A percentile compares a stretch with the other conserved stretches of the same genome.
Conservation (phyloP, 495 filamentous ascomycete species). For the Lasiosphaeria ovina region DNA sequence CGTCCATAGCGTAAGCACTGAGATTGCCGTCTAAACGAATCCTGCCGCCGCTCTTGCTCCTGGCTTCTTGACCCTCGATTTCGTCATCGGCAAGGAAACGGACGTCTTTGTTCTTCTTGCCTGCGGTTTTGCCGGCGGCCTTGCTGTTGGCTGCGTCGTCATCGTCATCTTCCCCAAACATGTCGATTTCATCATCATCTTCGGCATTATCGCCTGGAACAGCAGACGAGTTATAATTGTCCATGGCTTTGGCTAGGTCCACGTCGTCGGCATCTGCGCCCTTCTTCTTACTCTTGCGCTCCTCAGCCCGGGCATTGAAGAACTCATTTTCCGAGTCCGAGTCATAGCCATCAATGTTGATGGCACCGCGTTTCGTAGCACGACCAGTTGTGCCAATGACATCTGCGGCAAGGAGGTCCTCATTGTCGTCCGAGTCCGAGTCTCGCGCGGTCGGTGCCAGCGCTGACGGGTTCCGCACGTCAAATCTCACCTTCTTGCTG, state of each 20-base stretch:
- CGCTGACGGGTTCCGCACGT: conserved; percentile 88
- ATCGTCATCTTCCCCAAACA: conserved; percentile 80
- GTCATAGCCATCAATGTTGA: conserved; percentile 96
- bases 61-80: conserved; percentile 82
- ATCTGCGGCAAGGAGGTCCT: conserved; percentile 81
- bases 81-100: conserved; percentile 70
- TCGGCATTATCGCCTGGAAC: conserved; percentile 39
- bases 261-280: conserved; percentile 37
- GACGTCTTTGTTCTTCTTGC: conserved; percentile 76
- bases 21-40: conserved; percentile 47
- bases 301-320: conserved; percentile 68
- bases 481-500: conserved; percentile 86
- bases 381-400: conserved; percentile 81
- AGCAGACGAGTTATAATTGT: conserved; percentile 37
- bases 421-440: conserved; percentile 66
- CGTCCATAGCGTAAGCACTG: conserved; percentile 55
- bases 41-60: conserved; percentile 68
- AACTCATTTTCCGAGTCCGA: conserved; percentile 92
- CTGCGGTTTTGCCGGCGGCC: conserved; percentile 32
- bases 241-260: conserved; percentile 42
- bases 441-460: conserved; percentile 73
- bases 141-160: conserved; percentile 58
- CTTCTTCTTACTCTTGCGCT: conserved; percentile 46
- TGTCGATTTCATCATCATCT: conserved; percentile 78
- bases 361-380: conserved; percentile 80